Evolutionary conservation across 345 rosid species (phyloP).

Genomic region (Erucastrum elatum): DNA sequence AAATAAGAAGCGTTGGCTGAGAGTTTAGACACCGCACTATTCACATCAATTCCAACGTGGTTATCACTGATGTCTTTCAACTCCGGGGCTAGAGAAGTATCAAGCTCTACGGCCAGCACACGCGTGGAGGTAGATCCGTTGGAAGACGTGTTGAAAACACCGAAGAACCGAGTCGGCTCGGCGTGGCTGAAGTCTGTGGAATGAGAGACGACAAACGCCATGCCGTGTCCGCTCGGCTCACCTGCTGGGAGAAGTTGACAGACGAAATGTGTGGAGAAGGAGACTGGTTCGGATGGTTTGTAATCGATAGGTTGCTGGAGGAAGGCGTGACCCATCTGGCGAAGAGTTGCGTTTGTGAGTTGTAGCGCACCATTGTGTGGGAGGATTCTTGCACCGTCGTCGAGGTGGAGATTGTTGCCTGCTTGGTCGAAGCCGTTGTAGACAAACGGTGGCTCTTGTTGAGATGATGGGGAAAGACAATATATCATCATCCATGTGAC

Average conservation of each 20-base stretch:
- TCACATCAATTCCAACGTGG: slow-evolving; percentile 69
- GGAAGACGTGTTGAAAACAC: slow-evolving; percentile 44
- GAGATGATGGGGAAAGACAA: slow-evolving; percentile 19
- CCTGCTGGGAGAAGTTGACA: slow-evolving; percentile 40
- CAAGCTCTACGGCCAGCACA: slow-evolving; percentile 62
- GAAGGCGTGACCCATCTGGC: slow-evolving; percentile 50
- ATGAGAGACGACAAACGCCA: slow-evolving; percentile 46
- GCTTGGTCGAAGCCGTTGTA: slow-evolving; percentile 45
- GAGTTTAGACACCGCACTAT: slow-evolving; percentile 37
- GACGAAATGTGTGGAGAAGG: slow-evolving; percentile 46
- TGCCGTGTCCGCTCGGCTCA: slow-evolving; percentile 48
- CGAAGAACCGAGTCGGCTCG: slow-evolving; percentile 38
- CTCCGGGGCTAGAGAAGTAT: slow-evolving; percentile 48
- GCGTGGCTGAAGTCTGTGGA: slow-evolving; percentile 22
- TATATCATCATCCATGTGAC: slow-evolving; percentile 1
- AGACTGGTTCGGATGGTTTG: slow-evolving; percentile 42
- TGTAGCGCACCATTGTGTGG: slow-evolving; percentile 42
- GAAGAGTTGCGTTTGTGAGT: slow-evolving; percentile 48
- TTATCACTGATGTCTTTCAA: slow-evolving; percentile 47
- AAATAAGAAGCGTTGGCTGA: slow-evolving; percentile 47
- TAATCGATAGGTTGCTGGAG: slow-evolving; percentile 37
- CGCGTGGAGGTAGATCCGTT: slow-evolving; percentile 41
- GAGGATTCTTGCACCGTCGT: slow-evolving; percentile 43
- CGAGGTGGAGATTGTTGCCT: slow-evolving; percentile 29
- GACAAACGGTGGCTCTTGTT: slow-evolving; percentile 39